A percentile compares a stretch with the other conserved stretches of the same genome.
phyloP scores from a whole-genome alignment of 768 basidiomycete genomes.

The Suillus luteus region DNA sequence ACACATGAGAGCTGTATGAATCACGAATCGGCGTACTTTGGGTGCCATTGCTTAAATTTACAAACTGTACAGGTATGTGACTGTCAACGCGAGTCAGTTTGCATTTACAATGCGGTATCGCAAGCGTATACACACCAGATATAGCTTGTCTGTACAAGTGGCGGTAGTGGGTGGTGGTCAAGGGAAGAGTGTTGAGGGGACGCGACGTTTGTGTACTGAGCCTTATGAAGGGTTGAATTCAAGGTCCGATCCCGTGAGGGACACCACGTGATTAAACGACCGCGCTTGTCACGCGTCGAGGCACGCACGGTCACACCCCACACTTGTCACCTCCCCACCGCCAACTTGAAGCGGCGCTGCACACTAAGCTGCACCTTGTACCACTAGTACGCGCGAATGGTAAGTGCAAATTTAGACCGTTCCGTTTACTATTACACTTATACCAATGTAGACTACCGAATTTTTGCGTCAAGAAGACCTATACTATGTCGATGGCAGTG shows the following conservation, averaged over 20 bases:
- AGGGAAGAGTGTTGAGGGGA: constrained; percentile 28
- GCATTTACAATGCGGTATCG: constrained; percentile 9
- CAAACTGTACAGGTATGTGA: constrained; percentile 35
- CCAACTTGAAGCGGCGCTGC: too few relatives aligned
- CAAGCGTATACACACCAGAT: constrained; percentile 24
- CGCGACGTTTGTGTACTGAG: constrained; percentile 31
- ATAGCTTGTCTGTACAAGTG: constrained; percentile 20
- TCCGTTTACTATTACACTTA: too few relatives aligned
- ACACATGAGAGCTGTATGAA: constrained; percentile 18
- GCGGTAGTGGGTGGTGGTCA: constrained; percentile 32
- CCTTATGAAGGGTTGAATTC: constrained; percentile 39
- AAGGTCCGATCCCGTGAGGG: constrained; percentile 33
- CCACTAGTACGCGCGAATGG: not conserved
- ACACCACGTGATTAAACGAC: constrained; percentile 37
- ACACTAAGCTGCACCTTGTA: not conserved
- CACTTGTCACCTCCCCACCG: not conserved
- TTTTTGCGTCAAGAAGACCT: not conserved
- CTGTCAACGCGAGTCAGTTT: constrained; percentile 23
- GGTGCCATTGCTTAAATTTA: constrained; percentile 38
- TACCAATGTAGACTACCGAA: not conserved
- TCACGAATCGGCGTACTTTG: constrained; percentile 31
- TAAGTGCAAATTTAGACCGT: not conserved
- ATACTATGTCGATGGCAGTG: constrained; percentile 6
- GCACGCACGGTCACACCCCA: constrained; percentile 22
- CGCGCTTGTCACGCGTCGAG: constrained; percentile 36